Conservation (phyloP, 208 protist genomes). For the Spongospora subterranea region DNA sequence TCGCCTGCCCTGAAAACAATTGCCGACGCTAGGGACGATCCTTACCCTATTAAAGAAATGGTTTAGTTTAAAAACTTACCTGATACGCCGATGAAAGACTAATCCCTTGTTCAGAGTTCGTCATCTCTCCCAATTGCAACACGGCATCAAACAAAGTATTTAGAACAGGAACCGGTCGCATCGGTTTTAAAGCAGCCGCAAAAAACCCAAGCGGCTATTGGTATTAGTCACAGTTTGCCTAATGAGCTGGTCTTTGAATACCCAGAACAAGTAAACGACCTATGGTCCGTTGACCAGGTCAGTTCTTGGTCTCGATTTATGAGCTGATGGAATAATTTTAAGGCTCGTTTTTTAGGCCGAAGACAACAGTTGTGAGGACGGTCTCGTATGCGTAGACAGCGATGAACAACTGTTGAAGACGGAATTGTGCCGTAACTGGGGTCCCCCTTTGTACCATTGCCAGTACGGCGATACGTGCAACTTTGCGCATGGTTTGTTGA, state of each 20-base stretch:
- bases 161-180: background rate
- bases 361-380: background rate
- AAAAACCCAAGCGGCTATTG: background rate
- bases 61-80: background rate
- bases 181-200: background rate
- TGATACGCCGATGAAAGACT: background rate
- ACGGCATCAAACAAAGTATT: background rate
- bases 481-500: conserved; percentile 2
- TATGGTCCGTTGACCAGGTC: background rate
- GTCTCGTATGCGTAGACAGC: background rate
- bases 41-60: background rate
- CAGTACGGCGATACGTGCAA: conserved; percentile 48
- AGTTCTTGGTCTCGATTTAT: background rate
- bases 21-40: background rate
- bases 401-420: conserved; percentile 49
- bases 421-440: conserved; percentile 51
- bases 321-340: background rate
- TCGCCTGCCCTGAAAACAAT: background rate
- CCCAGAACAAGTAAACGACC: background rate
- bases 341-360: background rate
- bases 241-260: background rate
- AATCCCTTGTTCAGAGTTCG: background rate
- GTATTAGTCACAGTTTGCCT: background rate
- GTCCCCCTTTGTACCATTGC: conserved; percentile 34
- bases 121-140: background rate